A percentile compares a stretch with the other conserved stretches of the same genome.
phyloP scores from a whole-genome alignment of 768 basidiomycete species.

The Tylopilus subfusipes region DNA sequence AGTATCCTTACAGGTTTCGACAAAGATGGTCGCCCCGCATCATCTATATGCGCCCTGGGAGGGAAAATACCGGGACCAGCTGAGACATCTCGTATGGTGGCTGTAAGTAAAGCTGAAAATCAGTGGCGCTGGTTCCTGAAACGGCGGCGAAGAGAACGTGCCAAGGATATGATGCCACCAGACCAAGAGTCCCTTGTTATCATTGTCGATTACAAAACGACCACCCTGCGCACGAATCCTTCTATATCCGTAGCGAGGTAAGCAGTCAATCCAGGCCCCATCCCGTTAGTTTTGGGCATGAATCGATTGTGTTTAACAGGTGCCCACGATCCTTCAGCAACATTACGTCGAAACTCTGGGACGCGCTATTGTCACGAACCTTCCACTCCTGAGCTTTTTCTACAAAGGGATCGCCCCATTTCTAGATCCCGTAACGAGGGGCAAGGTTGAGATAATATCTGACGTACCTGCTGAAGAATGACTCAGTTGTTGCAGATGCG shows the following conservation, averaged over 20 bases:
- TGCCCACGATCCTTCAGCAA: constrained; percentile 76
- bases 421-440: constrained; percentile 82
- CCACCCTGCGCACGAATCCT: constrained; percentile 79
- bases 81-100: constrained; percentile 84
- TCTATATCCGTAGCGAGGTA: constrained; percentile 80
- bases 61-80: constrained; percentile 83
- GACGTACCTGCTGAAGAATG: background rate
- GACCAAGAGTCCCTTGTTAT: constrained; percentile 82
- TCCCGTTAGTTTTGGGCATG: background rate
- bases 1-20: constrained; percentile 86
- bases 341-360: constrained; percentile 90
- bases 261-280: background rate
- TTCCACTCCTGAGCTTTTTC: constrained; percentile 72
- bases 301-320: constrained; percentile 35
- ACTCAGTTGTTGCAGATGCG: constrained; percentile 54
- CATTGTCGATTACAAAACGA: constrained; percentile 81
- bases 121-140: constrained; percentile 4
- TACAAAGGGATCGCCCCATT: constrained; percentile 84
- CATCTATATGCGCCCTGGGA: constrained; percentile 87
- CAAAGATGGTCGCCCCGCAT: constrained; percentile 77
- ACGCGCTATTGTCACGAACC: constrained; percentile 77
- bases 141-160: constrained; percentile 62
- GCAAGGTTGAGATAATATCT: constrained; percentile 52
- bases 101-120: constrained; percentile 48
- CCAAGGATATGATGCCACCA: constrained; percentile 83